These are phyloP conservation scores for Coemansia sp. DNA, from an alignment of 371 early-diverging fungal genomes.

Conservation along the genomic window DNA sequence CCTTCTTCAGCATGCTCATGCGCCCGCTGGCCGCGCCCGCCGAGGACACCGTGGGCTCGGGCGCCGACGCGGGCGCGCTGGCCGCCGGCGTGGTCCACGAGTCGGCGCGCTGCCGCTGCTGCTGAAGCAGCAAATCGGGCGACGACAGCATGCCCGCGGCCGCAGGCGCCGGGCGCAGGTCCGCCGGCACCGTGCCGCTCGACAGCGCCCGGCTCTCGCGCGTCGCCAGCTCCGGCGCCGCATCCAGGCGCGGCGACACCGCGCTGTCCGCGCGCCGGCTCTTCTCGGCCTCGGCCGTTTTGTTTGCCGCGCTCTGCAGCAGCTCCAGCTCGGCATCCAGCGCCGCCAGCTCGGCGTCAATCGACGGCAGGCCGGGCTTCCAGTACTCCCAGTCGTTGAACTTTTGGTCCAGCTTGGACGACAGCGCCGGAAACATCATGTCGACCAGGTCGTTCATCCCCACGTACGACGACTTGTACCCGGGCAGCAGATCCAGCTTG, in stretches of 20 bases:
- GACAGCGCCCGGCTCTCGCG: constrained; percentile 2
- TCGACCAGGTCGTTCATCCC: constrained; percentile 93
- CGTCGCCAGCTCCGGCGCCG: neutral
- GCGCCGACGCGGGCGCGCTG: neutral
- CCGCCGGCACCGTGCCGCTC: neutral
- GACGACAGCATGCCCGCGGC: constrained; percentile 6
- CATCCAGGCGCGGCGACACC: neutral
- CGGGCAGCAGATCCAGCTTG: constrained; percentile 81
- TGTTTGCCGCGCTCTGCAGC: neutral
- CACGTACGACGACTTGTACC: constrained; percentile 83
- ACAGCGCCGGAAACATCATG: constrained; percentile 86
- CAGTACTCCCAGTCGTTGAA: constrained; percentile 90
- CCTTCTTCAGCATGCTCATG: constrained; percentile 19
- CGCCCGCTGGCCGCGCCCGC: neutral
- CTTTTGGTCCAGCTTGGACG: constrained; percentile 58
- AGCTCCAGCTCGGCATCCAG: constrained; percentile 18
- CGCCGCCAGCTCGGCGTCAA: constrained; percentile 40
- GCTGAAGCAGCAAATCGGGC: constrained; percentile 13
- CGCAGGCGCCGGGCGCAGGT: neutral
- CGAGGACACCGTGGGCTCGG: neutral
- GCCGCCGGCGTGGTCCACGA: constrained; percentile 12
- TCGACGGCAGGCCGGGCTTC: constrained; percentile 52
- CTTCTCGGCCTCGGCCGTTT: neutral
- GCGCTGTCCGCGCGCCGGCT: neutral
- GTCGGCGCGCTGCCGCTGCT: constrained; percentile 22